phyloP scores from a whole-genome alignment of 2,329 filamentous ascomycete species.

The Chaetothyriales sp. region DNA sequence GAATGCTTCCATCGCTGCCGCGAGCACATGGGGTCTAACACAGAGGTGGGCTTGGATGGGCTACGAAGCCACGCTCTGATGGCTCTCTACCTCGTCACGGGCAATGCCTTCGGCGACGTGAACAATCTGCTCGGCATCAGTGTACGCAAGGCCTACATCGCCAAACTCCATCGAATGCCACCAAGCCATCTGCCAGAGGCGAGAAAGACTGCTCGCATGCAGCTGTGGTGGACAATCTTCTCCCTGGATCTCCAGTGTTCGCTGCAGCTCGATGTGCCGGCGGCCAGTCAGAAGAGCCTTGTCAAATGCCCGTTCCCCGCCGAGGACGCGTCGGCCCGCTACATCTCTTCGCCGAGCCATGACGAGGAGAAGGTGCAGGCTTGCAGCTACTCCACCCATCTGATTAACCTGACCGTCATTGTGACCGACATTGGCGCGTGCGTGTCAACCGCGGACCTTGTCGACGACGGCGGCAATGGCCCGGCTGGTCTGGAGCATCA shows the following conservation, averaged over 20 bases:
- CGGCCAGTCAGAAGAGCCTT: background rate
- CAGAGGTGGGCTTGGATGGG: conserved; percentile 7
- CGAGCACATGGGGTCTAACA: conserved; percentile 9
- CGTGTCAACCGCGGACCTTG: too few relatives aligned
- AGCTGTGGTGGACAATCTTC: background rate
- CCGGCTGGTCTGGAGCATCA: too few relatives aligned
- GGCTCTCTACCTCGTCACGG: conserved; percentile 15
- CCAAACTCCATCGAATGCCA: conserved; percentile 8
- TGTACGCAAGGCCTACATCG: conserved; percentile 15
- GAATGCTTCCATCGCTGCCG: conserved; percentile 12
- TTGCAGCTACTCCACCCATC: too few relatives aligned
- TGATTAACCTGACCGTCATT: too few relatives aligned
- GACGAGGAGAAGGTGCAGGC: too few relatives aligned
- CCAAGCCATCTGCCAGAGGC: conserved; percentile 12
- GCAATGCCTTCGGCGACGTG: conserved; percentile 13
- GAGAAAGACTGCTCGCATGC: background rate
- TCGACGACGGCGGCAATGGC: too few relatives aligned
- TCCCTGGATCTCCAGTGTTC: background rate
- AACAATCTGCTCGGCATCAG: conserved; percentile 18
- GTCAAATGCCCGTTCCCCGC: background rate
- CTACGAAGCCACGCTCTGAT: conserved; percentile 17
- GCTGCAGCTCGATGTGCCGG: background rate
- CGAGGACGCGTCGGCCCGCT: too few relatives aligned
- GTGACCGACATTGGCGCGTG: too few relatives aligned
- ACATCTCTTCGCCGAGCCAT: too few relatives aligned